Evolutionary conservation across 1,284 basidiomycete genomes (phyloP).

Genomic region (Wallemia mellicola): DNA sequence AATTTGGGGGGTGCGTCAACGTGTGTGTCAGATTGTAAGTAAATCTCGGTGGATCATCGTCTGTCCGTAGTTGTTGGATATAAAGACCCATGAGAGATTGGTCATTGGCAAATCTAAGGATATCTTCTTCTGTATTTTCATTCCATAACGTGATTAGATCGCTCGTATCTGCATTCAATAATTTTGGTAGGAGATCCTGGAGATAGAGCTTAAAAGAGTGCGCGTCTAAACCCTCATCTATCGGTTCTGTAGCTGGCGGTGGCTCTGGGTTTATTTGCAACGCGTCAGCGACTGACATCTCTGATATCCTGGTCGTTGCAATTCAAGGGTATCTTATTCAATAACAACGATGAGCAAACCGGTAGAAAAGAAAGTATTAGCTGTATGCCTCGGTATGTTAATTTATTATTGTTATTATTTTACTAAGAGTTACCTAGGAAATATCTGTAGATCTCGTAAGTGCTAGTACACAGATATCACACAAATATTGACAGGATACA

Average conservation of each 20-base stretch:
- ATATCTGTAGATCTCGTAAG: conserved; percentile 1
- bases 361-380: neutral
- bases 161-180: conserved; percentile 30
- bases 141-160: conserved; percentile 32
- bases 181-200: conserved; percentile 34
- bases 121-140: conserved; percentile 30
- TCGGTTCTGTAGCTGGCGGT: neutral
- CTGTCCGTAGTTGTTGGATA: conserved; percentile 36
- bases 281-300: neutral
- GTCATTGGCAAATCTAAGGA: conserved; percentile 38
- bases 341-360: neutral
- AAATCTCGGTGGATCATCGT: conserved; percentile 28
- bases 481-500: neutral
- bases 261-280: neutral
- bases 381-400: neutral
- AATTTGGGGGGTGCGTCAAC: conserved; percentile 47
- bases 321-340: too few relatives aligned
- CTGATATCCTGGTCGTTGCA: too few relatives aligned
- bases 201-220: conserved; percentile 24
- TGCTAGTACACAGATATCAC: neutral
- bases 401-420: neutral
- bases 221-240: conserved; percentile 10
- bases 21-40: conserved; percentile 38
- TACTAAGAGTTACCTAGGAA: neutral
- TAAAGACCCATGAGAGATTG: conserved; percentile 28